phyloP scores from a whole-genome alignment of 2,329 filamentous ascomycete species.

The Beauveria pseudobassiana region DNA sequence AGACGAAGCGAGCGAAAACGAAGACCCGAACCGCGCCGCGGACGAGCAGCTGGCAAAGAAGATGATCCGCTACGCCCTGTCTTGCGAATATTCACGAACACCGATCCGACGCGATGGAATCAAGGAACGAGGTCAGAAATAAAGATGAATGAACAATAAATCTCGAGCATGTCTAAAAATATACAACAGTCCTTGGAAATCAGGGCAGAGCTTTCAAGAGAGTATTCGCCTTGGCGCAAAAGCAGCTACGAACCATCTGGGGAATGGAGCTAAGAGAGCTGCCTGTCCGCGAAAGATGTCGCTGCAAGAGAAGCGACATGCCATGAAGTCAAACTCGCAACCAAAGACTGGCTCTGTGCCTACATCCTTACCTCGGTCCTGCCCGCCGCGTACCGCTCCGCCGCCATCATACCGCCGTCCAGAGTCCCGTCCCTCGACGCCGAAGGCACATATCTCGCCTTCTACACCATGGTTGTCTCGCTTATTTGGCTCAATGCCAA shows the following conservation, averaged over 20 bases:
- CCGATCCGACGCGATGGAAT: slow-evolving; percentile 56
- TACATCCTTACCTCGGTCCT: slow-evolving; percentile 75
- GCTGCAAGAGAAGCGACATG: slow-evolving; percentile 68
- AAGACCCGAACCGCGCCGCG: slow-evolving; percentile 27
- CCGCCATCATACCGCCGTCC: slow-evolving; percentile 61
- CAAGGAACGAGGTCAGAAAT: slow-evolving; percentile 48
- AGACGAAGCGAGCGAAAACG: slow-evolving; percentile 29
- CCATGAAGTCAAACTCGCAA: slow-evolving; percentile 45
- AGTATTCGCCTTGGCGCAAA: slow-evolving; percentile 72
- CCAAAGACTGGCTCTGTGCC: slow-evolving; percentile 51
- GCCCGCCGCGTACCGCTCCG: slow-evolving; percentile 57
- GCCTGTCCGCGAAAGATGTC: slow-evolving; percentile 75
- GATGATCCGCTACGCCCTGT: slow-evolving; percentile 59
- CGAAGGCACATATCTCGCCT: slow-evolving; percentile 72
- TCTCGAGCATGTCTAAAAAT: not conserved
- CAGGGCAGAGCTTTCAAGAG: slow-evolving; percentile 63
- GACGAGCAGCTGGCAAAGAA: slow-evolving; percentile 54
- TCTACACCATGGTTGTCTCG: slow-evolving; percentile 75
- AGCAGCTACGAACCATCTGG: slow-evolving; percentile 61
- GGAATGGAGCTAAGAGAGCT: slow-evolving; percentile 92
- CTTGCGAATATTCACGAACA: slow-evolving; percentile 56
- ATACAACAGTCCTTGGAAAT: slow-evolving; percentile 58
- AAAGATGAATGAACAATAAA: slow-evolving; percentile 5
- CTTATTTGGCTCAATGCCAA: slow-evolving; percentile 71
- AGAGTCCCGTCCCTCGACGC: slow-evolving; percentile 55